Evolutionary conservation across 768 basidiomycete species (phyloP), one percentile per base, ranked within the genome.

Genomic region (Xanthoconium purpureum): DNA sequence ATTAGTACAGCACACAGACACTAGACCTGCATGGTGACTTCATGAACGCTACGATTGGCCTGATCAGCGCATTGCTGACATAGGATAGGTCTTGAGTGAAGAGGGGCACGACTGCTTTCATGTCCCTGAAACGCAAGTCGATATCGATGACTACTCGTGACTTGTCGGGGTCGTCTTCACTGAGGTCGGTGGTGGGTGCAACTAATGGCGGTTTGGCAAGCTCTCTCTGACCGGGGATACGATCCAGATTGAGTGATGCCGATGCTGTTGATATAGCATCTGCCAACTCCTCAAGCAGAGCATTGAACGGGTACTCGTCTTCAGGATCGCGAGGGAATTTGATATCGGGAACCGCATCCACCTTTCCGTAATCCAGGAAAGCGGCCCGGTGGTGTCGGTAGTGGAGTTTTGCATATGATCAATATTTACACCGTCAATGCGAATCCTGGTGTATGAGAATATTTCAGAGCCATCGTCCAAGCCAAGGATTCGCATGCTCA

Each of bases 361-460:
- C 81, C 72, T 96, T 97, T 42, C 97, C 97, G 90, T 95, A 56
- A 99, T 94, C 97, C 97, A 99, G 2, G 93, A 94, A 57, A 98
- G 88, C 13, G 95, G 94, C 8, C 69, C 69, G 8, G 94, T 91
- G 59, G 88, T 90, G 52, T 80, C 80, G 3, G 88, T 90, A 5
- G 87, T 85, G 33, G 88, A 84, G 49, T 87, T 84, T 73, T 97
- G 91, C 51, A 97, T 76, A 69, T 99, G 97, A 73, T 98, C 97
- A 63, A 99, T 86, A 58, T 91, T 94, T 47, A 99, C 87, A 13
- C 96, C 96, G 68, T 99, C 97, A 53, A 99, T 95, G 15, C 97
- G 85, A 67, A 98, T 89, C 49, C 97, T 90, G 8, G 95, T 91
- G 95, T 96, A 61, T 20, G 52, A 37, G 39, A 32, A 37, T 32